Conservation (phyloP, 2,329 filamentous ascomycete species). For the Aureobasidium vineae region DNA sequence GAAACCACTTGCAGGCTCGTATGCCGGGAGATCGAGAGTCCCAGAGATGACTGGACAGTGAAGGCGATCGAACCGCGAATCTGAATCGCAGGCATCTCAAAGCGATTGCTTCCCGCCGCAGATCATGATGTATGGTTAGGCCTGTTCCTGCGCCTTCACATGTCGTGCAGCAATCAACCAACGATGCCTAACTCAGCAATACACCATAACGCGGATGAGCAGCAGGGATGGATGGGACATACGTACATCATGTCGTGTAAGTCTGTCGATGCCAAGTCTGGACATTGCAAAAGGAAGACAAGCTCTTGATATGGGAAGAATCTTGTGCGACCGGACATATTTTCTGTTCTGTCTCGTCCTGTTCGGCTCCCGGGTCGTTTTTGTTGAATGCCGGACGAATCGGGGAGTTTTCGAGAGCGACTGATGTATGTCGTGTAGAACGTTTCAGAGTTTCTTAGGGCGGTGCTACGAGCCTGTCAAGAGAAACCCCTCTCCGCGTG, state of each 20-base stretch:
- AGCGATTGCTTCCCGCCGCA: conserved; percentile 18
- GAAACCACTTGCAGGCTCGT: neutral
- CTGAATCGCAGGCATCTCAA: conserved; percentile 1
- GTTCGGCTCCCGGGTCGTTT: neutral
- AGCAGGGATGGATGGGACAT: conserved; percentile 17
- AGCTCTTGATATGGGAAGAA: neutral
- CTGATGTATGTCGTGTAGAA: conserved; percentile 18
- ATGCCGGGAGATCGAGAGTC: neutral
- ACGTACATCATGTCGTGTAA: conserved; percentile 17
- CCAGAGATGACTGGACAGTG: neutral
- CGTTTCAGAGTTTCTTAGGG: conserved; percentile 15
- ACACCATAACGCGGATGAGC: conserved; percentile 6
- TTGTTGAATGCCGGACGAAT: conserved; percentile 14
- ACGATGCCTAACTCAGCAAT: conserved; percentile 4
- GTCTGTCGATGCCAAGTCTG: neutral
- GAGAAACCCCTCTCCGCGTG: conserved; percentile 19
- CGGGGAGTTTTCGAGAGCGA: conserved; percentile 4
- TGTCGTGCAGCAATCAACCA: conserved; percentile 26
- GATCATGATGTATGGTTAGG: conserved; percentile 22
- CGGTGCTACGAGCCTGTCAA: conserved; percentile 25
- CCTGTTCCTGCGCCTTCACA: conserved; percentile 20
- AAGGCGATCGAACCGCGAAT: conserved; percentile 9
- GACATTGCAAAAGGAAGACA: neutral
- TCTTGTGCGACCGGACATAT: conserved; percentile 13
- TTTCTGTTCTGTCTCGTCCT: neutral